phyloP scores from a whole-genome alignment of 345 rosid species.

The Citrus glauca region DNA sequence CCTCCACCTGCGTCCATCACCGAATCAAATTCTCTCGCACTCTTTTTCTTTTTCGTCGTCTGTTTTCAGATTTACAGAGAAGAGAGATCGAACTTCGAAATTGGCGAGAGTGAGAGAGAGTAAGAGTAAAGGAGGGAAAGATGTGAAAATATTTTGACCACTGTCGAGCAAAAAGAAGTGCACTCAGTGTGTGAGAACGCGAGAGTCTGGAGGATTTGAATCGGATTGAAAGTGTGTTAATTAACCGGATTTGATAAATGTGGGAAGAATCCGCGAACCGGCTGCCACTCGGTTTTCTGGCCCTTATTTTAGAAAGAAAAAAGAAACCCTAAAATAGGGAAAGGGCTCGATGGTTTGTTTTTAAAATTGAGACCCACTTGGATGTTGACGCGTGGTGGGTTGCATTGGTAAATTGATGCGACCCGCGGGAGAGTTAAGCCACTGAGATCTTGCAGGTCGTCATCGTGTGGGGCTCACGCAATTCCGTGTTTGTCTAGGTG shows the following conservation, averaged over 20 bases:
- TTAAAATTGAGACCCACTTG: background rate
- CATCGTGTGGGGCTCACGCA: background rate
- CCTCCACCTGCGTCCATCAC: conserved; percentile 50
- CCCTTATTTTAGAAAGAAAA: background rate
- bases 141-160: conserved; percentile 33
- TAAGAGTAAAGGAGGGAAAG: conserved; percentile 20
- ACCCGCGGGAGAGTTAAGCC: background rate
- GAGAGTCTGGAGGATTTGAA: conserved; percentile 18
- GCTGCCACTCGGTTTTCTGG: background rate
- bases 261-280: conserved; percentile 29
- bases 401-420: background rate
- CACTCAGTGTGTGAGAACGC: background rate
- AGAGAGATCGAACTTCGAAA: background rate
- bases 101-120: conserved; percentile 11
- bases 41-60: background rate
- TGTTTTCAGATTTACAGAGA: background rate
- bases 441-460: background rate
- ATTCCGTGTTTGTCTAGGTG: background rate
- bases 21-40: background rate
- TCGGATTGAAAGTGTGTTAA: conserved; percentile 6
- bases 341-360: background rate
- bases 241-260: conserved; percentile 44
- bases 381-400: background rate
- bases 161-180: conserved; percentile 12
- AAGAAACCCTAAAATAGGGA: background rate